Conservation (phyloP, 2,329 filamentous ascomycete genomes). For the Alternaria sp. region DNA sequence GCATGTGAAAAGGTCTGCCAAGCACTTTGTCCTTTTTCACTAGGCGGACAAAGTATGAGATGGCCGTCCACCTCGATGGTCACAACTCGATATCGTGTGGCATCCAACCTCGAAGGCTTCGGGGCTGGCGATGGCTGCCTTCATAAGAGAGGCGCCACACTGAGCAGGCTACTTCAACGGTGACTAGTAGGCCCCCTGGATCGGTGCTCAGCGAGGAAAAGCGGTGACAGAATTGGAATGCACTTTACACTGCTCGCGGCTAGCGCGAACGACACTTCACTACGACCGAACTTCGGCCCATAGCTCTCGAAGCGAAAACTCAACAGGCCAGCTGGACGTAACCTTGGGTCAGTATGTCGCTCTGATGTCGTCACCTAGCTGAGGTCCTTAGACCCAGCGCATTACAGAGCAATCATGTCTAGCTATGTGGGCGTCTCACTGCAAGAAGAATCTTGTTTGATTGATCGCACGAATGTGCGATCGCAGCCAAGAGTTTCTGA, state of each 20-base stretch:
- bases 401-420: neutral
- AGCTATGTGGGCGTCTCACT: neutral
- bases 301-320: constrained; percentile 2
- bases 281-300: constrained; percentile 33
- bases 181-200: constrained; percentile 2
- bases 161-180: constrained; percentile 11
- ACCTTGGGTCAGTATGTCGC: constrained; percentile 3
- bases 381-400: neutral
- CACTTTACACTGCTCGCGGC: constrained; percentile 13
- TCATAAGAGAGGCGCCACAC: neutral
- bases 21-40: neutral
- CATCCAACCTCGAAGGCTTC: neutral
- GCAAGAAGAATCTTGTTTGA: neutral
- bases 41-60: neutral
- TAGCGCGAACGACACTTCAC: constrained; percentile 21
- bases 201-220: constrained; percentile 23
- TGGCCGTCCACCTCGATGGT: neutral
- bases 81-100: neutral
- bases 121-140: neutral
- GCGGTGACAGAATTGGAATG: constrained; percentile 33
- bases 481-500: neutral
- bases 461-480: neutral
- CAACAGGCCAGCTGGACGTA: constrained; percentile 14
- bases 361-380: constrained; percentile 7
- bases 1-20: neutral